Evolutionary conservation across 164 flowering plant species (phyloP), one percentile per base, ranked within the genome.

Genomic region (Annona cherimola): DNA sequence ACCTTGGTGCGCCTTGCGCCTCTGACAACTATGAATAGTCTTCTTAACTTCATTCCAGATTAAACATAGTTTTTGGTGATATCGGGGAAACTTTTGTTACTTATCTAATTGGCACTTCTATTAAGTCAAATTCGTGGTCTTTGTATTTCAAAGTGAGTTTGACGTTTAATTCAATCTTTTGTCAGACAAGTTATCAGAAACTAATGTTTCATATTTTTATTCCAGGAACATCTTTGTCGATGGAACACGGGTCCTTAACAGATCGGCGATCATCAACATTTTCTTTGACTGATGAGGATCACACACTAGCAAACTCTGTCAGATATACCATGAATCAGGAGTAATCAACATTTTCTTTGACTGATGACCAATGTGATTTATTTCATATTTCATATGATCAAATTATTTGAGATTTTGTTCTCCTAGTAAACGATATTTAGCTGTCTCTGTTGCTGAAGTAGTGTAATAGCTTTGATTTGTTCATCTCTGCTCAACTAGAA

Each of bases 281-380:
- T 73, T 84, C 96, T 71, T 76, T 93, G 57, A 75, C 84, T 0
- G 91, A 90, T 70, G 98, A 92, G 75, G 98, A 94, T 85, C 98
- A 94, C 69, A 91, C 98, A 2, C 83, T 94, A 20, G 98, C 97
- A 2, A 94, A 94, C 76, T 78, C 97, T 6, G 76, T 90, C 61
- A 81, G 98, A 84, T 91, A 84, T 80, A 65, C 84, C 55, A 82
- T 92, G 68, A 94, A 92, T 78, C 90, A 92, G 84, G 98, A 94
- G 99, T 92, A 3, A 69, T 20, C 67, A 57, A 57, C 61, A 3
- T 3, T 12, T 1, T 16, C 4, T 11, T 57, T 61, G 3, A 9
- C 35, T 61, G 4, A 20, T 61, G 40, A 61, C 8, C 55, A 50
- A 7, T 50, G 55, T 9, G 12, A 1, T 9, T 5, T 7, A 50